Percentiles rank a stretch among this genome's conserved stretches.
These are phyloP conservation scores for Aureobasidium lini DNA, from an alignment of 2,329 filamentous ascomycete species.

Conservation along the genomic window DNA sequence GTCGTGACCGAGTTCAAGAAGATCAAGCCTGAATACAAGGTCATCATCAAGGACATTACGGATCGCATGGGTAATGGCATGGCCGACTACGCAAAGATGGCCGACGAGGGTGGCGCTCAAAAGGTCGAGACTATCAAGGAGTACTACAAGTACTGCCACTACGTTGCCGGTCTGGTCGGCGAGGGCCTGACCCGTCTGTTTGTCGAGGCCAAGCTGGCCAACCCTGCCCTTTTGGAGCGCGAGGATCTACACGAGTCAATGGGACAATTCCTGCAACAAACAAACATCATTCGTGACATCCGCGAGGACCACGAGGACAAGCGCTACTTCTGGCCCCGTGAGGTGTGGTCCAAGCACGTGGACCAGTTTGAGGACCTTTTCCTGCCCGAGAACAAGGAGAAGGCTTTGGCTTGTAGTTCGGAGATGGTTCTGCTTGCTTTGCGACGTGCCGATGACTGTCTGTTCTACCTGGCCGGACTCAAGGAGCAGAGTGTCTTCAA, in stretches of 20 bases:
- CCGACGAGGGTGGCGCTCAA: conserved; percentile 51
- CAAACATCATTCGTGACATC: conserved; percentile 96
- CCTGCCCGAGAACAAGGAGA: conserved; percentile 66
- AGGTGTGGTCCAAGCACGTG: conserved; percentile 96
- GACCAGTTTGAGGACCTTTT: conserved; percentile 85
- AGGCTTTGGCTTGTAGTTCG: conserved; percentile 77
- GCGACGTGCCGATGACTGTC: conserved; percentile 78
- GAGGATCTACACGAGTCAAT: conserved; percentile 85
- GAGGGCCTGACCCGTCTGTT: conserved; percentile 89
- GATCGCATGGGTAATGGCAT: conserved; percentile 96
- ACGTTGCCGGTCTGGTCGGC: conserved; percentile 96
- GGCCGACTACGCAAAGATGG: conserved; percentile 87
- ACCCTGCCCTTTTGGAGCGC: conserved; percentile 71
- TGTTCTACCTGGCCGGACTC: conserved; percentile 96
- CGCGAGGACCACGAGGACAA: conserved; percentile 83
- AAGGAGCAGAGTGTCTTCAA: conserved; percentile 98
- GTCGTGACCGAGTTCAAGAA: conserved; percentile 82
- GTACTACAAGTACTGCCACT: conserved; percentile 96
- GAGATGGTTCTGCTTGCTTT: conserved; percentile 93
- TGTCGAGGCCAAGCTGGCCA: conserved; percentile 77
- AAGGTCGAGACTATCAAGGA: conserved; percentile 78
- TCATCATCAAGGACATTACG: conserved; percentile 87
- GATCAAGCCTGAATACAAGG: conserved; percentile 74
- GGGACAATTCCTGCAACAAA: conserved; percentile 96
- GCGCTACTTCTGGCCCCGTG: conserved; percentile 87